Evolutionary conservation across 2,329 filamentous ascomycete genomes (phyloP).

Genomic region (Ambrosiella cleistominuta): DNA sequence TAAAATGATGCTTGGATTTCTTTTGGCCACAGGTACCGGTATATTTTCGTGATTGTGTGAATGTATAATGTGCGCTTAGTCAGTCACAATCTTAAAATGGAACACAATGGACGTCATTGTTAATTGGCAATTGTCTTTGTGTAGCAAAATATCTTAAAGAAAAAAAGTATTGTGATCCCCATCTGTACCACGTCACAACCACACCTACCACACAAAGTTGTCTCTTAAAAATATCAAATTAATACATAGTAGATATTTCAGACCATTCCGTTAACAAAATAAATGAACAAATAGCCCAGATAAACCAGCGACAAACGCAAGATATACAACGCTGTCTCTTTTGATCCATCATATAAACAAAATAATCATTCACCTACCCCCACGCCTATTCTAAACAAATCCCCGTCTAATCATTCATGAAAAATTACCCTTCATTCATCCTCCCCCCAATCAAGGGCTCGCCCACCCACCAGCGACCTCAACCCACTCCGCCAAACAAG

Average conservation of each 20-base stretch:
- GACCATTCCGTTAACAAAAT: background rate
- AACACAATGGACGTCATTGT: background rate
- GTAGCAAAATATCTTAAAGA: background rate
- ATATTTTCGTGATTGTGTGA: background rate
- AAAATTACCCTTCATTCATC: background rate
- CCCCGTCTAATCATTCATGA: background rate
- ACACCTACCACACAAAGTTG: too few relatives aligned
- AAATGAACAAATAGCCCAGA: background rate
- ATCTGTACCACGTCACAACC: too few relatives aligned
- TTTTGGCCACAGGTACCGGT: background rate
- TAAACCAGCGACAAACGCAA: background rate
- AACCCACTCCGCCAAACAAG: conserved; percentile 90
- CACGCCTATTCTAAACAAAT: background rate
- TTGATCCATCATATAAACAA: background rate
- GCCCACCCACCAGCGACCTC: conserved; percentile 92
- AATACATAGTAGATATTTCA: too few relatives aligned
- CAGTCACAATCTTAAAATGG: background rate
- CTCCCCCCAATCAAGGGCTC: conserved; percentile 16
- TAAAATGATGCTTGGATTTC: background rate
- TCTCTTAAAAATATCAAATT: too few relatives aligned
- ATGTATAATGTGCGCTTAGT: too few relatives aligned
- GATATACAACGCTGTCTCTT: background rate
- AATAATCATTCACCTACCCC: too few relatives aligned
- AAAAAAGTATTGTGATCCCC: background rate
- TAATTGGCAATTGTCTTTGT: too few relatives aligned